phyloP scores from a whole-genome alignment of 768 basidiomycete species.

The Serendipita sp. region DNA sequence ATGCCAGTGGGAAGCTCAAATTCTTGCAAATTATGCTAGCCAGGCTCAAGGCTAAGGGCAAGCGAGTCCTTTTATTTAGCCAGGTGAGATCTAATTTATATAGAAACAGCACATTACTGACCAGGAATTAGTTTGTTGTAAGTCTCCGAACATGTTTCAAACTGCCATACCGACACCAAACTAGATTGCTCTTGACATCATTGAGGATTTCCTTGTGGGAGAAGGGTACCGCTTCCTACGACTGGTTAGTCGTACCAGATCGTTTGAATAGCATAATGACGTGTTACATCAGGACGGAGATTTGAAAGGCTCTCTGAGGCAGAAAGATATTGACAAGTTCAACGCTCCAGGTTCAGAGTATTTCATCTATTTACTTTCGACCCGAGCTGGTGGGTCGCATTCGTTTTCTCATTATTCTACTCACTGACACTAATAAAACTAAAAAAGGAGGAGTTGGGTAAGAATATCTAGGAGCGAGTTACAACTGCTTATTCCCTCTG shows the following conservation, averaged over 20 bases:
- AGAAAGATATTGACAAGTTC: conserved; percentile 90
- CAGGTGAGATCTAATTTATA: conserved; percentile 36
- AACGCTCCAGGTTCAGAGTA: conserved; percentile 75
- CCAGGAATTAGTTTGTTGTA: not conserved
- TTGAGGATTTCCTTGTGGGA: conserved; percentile 77
- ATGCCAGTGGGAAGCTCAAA: conserved; percentile 71
- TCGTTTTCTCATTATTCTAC: conserved; percentile 17
- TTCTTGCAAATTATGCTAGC: conserved; percentile 64
- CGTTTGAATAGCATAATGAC: conserved; percentile 4
- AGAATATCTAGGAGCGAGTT: not conserved
- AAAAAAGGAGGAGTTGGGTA: not conserved
- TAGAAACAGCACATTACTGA: not conserved
- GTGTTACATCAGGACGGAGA: conserved; percentile 55
- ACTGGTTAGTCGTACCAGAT: conserved; percentile 31
- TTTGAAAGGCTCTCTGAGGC: conserved; percentile 69
- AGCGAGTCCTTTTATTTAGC: conserved; percentile 82
- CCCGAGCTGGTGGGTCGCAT: conserved; percentile 75
- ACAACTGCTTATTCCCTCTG: conserved; percentile 7
- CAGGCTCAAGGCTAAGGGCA: conserved; percentile 68
- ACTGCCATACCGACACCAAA: conserved; percentile 37
- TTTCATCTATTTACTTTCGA: conserved; percentile 83
- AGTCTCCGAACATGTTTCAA: not conserved
- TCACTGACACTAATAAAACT: conserved; percentile 6
- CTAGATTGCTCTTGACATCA: conserved; percentile 65
- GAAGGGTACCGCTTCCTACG: conserved; percentile 70